Evolutionary conservation across 2,329 filamentous ascomycete species (phyloP), one percentile per base, ranked within the genome.

Genomic region (Septoria linicola): DNA sequence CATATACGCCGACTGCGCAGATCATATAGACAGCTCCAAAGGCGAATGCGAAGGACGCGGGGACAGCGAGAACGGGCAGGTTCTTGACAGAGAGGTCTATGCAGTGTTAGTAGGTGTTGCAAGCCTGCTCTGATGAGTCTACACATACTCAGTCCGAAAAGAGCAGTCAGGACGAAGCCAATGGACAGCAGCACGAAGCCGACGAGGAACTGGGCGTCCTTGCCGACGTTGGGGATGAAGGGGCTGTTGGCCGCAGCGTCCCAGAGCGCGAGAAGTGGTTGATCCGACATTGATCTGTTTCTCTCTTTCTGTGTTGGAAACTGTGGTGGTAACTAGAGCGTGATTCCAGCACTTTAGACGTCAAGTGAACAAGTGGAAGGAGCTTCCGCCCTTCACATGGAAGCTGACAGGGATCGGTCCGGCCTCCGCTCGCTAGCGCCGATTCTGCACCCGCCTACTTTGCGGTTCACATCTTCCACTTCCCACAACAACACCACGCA

Each of bases 11-110:
- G 70, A 93, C 93, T 54, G 91, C 93, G 74, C 93, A 99, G 75
- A 99, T 97, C 87, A 96, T 96, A 75, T 93, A 96, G 39, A 99
- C 90, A 43, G 92, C 86, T 63, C 93, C 93, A 72, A 96, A 88
- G 43, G 92, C 92, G 75, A 96, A 82, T 57, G 90, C 87, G 63
- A 95, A 70, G 54, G 92, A 95, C 57, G 93, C 91, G 35, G 93
- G 92, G 57, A 96, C 70, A 54, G 89, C 92, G 64, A 96, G 79
- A 21, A 89, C 69, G 21, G 86, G 80, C 48, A 97, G 76, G 72
- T 83, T 95, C 69, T 83, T 69, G 58, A 95, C 71, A 41, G 89
- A 90, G 51, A 89, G 88, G 73, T 95, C 91, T 96, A 65, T 45
- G 16, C 4, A n/a, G 25, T 47, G 36, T 53, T 31, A 55, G 65